Conservation (phyloP, 2,329 filamentous ascomycete genomes). For the Talaromyces pinophilus region DNA sequence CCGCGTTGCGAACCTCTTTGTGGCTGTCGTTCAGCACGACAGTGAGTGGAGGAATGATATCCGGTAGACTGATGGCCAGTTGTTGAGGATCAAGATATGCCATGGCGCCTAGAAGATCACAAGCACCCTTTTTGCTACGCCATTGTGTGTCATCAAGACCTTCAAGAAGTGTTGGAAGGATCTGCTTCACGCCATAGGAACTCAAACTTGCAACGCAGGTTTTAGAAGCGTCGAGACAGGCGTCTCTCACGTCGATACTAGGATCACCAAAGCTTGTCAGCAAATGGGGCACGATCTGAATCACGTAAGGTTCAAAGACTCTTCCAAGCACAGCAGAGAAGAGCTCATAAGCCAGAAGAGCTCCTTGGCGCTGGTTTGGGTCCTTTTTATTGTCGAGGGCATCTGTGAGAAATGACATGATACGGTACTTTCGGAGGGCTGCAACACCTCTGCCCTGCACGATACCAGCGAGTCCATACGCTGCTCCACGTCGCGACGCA, state of each 20-base stretch:
- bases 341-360: constrained; percentile 86
- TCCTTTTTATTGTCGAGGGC: constrained; percentile 97
- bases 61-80: constrained; percentile 84
- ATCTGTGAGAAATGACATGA: constrained; percentile 76
- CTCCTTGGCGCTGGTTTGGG: constrained; percentile 80
- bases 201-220: constrained; percentile 90
- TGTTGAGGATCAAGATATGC: constrained; percentile 97
- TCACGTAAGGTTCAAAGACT: constrained; percentile 93
- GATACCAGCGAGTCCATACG: constrained; percentile 90
- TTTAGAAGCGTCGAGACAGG: constrained; percentile 89
- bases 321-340: constrained; percentile 82
- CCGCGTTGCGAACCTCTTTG: constrained; percentile 89
- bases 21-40: constrained; percentile 95
- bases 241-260: constrained; percentile 85
- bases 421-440: constrained; percentile 78
- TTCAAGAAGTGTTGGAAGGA: constrained; percentile 85
- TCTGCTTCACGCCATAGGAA: constrained; percentile 93
- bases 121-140: constrained; percentile 98
- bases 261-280: constrained; percentile 86
- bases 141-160: constrained; percentile 94
- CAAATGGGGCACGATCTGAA: constrained; percentile 90
- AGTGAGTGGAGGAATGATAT: constrained; percentile 95
- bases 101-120: constrained; percentile 95
- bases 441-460: constrained; percentile 84
- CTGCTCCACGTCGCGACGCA: constrained; percentile 86